Conservation (phyloP, 2,329 filamentous ascomycete species). For the Aspergillus sp. region DNA sequence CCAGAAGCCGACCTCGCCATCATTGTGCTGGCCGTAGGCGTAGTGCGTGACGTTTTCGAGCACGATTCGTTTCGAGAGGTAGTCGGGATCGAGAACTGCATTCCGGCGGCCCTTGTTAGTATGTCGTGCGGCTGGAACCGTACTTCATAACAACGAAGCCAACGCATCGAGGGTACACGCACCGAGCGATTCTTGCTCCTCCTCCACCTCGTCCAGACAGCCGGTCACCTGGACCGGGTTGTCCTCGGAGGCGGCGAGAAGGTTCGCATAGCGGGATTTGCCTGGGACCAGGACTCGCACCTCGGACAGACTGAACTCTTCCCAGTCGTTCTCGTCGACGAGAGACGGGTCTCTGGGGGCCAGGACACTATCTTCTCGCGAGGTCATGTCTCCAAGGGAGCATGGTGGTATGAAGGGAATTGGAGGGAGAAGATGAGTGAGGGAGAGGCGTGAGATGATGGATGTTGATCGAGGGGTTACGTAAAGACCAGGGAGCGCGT, state of each 20-base stretch:
- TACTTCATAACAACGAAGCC: background rate
- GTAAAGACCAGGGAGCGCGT: background rate
- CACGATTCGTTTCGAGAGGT: slow-evolving; percentile 42
- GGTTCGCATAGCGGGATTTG: slow-evolving; percentile 50
- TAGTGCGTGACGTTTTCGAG: slow-evolving; percentile 50
- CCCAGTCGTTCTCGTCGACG: slow-evolving; percentile 55
- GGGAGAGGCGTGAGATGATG: slow-evolving; percentile 1
- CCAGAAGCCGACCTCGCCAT: slow-evolving; percentile 59
- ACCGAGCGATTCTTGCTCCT: slow-evolving; percentile 44
- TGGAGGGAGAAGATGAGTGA: background rate
- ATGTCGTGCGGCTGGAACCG: background rate
- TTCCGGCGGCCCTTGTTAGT: background rate
- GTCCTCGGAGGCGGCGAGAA: slow-evolving; percentile 55
- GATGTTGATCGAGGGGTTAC: slow-evolving; percentile 3
- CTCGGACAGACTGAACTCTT: slow-evolving; percentile 56
- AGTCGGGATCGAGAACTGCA: slow-evolving; percentile 38
- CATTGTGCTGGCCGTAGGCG: slow-evolving; percentile 51
- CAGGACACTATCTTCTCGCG: slow-evolving; percentile 46
- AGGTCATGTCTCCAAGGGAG: slow-evolving; percentile 39
- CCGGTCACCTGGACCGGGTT: slow-evolving; percentile 57
- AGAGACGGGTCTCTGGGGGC: slow-evolving; percentile 43
- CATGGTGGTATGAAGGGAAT: slow-evolving; percentile 27
- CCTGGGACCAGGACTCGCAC: slow-evolving; percentile 52
- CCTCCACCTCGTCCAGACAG: slow-evolving; percentile 45
- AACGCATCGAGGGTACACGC: slow-evolving; percentile 13